phyloP scores from a whole-genome alignment of 2,329 filamentous ascomycete genomes.

The Magnaporthiopsis incrustans region DNA sequence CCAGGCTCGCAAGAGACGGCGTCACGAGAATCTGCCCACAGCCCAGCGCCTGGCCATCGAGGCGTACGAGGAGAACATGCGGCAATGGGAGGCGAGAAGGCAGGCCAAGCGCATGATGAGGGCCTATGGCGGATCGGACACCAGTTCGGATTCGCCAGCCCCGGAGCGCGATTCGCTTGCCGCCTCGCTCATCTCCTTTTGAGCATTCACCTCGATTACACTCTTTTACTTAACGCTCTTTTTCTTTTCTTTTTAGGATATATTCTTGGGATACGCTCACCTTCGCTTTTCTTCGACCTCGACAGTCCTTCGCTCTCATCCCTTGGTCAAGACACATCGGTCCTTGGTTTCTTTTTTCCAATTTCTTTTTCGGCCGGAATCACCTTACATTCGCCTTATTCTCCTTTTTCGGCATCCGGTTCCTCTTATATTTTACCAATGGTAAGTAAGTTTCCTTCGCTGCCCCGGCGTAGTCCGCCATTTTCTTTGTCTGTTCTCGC shows the following conservation, averaged over 20 bases:
- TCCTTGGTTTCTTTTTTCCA: neutral
- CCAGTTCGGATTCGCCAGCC: neutral
- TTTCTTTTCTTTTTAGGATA: neutral
- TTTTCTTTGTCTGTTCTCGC: neutral
- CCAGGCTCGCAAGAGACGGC: too few species aligned
- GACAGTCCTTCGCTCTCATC: neutral
- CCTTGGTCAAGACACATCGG: neutral
- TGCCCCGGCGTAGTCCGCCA: neutral
- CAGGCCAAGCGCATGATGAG: neutral
- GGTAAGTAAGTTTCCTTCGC: neutral
- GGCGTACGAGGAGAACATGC: neutral
- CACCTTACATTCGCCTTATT: too few species aligned
- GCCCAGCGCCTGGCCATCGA: neutral
- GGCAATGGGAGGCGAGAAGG: too few species aligned
- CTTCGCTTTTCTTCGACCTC: neutral
- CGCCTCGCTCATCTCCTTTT: too few species aligned
- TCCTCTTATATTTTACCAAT: too few species aligned
- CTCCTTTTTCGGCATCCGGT: too few species aligned
- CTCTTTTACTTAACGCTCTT: neutral
- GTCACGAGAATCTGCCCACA: neutral
- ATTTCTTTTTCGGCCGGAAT: neutral
- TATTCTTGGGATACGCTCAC: too few species aligned
- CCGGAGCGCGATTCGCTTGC: too few species aligned
- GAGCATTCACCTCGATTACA: neutral
- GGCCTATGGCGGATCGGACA: neutral